Percentiles rank a stretch among this genome's conserved stretches.
Conservation (phyloP, 495 filamentous ascomycete species). For the Aspergillus sclerotioniger region DNA sequence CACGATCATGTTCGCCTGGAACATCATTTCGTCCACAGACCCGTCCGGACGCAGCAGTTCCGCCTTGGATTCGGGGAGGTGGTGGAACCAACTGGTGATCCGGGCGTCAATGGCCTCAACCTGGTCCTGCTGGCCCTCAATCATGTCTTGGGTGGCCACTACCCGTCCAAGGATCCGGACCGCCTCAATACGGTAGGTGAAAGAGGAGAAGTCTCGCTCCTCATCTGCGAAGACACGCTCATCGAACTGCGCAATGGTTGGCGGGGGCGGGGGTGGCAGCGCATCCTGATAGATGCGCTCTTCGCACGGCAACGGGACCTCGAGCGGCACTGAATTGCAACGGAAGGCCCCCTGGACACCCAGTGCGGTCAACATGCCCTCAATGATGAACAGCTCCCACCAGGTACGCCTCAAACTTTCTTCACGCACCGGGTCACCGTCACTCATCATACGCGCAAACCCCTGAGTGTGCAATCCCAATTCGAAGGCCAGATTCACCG, state of each 20-base stretch:
- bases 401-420: constrained; percentile 84
- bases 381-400: constrained; percentile 87
- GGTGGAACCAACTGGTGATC: constrained; percentile 79
- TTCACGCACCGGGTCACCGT: constrained; percentile 54
- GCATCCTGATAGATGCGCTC: constrained; percentile 49
- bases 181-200: constrained; percentile 55
- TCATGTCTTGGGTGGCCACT: constrained; percentile 47
- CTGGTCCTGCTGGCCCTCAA: constrained; percentile 42
- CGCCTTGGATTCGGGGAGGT: constrained; percentile 73
- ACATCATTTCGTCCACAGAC: constrained; percentile 83
- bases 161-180: constrained; percentile 73
- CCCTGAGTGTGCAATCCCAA: constrained; percentile 66
- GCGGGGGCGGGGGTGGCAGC: constrained; percentile 33
- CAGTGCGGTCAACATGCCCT: constrained; percentile 55
- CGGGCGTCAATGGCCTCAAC: constrained; percentile 65
- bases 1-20: constrained; percentile 84
- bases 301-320: constrained; percentile 45
- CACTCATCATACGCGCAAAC: constrained; percentile 47
- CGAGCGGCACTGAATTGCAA: constrained; percentile 34
- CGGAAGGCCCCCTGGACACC: constrained; percentile 38
- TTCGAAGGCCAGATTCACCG: constrained; percentile 69
- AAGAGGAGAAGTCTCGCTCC: constrained; percentile 48
- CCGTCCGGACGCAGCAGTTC: constrained; percentile 64
- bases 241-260: constrained; percentile 45
- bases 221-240: constrained; percentile 46